Evolutionary conservation across 495 filamentous ascomycete species (phyloP), one percentile per base, ranked within the genome.

Genomic region (Jackrogersella minutella): DNA sequence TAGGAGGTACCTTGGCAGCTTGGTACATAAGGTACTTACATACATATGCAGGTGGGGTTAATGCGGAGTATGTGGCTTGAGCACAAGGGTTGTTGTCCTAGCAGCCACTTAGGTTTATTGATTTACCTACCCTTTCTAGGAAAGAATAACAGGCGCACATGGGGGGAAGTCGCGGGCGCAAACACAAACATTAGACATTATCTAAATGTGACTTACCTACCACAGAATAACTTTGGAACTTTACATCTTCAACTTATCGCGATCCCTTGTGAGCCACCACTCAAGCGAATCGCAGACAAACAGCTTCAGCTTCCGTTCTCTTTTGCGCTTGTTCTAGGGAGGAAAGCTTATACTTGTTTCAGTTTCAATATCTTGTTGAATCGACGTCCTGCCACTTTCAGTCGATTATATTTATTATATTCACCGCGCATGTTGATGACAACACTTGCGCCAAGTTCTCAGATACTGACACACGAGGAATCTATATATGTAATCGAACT

Each of bases 71-170:
- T 34, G 44, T 49, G 44, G 44, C 44, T 49, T 49, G 44, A 47
- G n/a, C 6, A 10, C 24, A 3, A 14, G 22, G 43, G 24, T 37
- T 66, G 66, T 69, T 69, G 66, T 69, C 66, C 51, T 49, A 62
- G 57, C 66, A 69, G 62, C 66, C 55, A 44, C 40, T 40, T 54
- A 14, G 53, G 66, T 69, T 55, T 69, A 58, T 69, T 69, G 62
- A 64, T 57, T 64, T 50, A 47, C 40, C 5, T 58, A 41, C 51
- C 36, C 21, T 41, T 55, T 55, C 34, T 13, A 17, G 51, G 36
- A 24, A n/a, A n/a, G n/a, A n/a, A n/a, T n/a, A n/a, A n/a, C n/a
- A n/a, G n/a, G n/a, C n/a, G n/a, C n/a, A n/a, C n/a, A n/a, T n/a
- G 37, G 19, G 19, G 10, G 14, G 16, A 39, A 65, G 50, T 62